Evolutionary conservation across 164 flowering plant genomes (phyloP).

Genomic region (Piper betle): DNA sequence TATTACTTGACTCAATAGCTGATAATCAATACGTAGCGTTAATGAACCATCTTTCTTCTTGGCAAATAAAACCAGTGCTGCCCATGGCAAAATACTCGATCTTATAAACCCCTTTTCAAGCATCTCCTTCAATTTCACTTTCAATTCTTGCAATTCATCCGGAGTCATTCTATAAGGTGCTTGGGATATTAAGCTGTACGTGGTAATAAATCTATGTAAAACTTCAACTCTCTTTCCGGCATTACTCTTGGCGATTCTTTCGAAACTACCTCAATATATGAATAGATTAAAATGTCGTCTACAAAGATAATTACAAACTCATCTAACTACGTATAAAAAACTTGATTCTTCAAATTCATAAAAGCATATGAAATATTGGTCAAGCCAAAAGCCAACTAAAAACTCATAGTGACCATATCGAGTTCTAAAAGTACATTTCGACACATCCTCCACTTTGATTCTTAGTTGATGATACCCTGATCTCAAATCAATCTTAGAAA

Average conservation of each 20-base stretch:
- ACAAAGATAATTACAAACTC: too few relatives aligned
- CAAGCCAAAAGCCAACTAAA: background rate
- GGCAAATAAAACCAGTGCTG: background rate
- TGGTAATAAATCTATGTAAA: too few relatives aligned
- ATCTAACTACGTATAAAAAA: too few relatives aligned
- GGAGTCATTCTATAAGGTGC: too few relatives aligned
- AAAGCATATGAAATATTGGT: background rate
- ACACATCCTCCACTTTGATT: background rate
- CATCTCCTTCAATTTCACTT: too few relatives aligned
- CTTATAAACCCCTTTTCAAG: background rate
- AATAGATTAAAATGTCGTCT: too few relatives aligned
- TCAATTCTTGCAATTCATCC: too few relatives aligned
- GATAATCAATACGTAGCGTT: conserved; percentile 1
- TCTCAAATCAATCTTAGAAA: conserved; percentile 2
- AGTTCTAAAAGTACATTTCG: background rate
- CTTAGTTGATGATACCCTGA: conserved; percentile 1
- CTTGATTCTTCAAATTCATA: background rate
- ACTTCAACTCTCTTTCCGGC: too few relatives aligned
- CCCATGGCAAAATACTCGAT: background rate
- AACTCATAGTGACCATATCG: conserved; percentile 1
- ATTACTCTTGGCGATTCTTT: too few relatives aligned
- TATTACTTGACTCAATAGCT: background rate
- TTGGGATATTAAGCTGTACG: too few relatives aligned
- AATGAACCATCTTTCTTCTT: conserved; percentile 3
- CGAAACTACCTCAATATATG: too few relatives aligned